These are phyloP conservation scores for Dipodascus albidus DNA, from an alignment of 805 yeast species.

Conservation along the genomic window DNA sequence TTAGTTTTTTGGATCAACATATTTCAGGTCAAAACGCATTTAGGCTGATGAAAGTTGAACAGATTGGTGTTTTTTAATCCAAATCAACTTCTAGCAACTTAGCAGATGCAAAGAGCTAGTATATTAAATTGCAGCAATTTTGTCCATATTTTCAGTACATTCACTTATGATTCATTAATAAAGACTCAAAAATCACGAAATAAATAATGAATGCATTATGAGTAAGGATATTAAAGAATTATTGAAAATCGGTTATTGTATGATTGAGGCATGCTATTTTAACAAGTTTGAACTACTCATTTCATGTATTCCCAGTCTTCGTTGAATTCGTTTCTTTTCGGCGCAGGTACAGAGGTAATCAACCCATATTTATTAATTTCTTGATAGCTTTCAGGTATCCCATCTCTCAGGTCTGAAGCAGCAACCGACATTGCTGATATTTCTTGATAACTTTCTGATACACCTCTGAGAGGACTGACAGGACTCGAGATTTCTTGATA, in stretches of 20 bases:
- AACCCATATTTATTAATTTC: neutral
- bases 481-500: neutral
- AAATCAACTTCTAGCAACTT: no score
- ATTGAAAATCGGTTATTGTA: neutral
- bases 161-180: no score
- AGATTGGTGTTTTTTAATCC: no score
- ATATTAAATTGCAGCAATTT: no score
- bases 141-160: no score
- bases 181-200: neutral
- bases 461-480: neutral
- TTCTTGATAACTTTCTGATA: neutral
- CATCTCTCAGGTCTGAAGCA: neutral
- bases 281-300: no score
- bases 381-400: conserved; percentile 2
- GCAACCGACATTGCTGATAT: neutral
- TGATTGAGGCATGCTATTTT: no score
- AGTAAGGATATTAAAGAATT: neutral
- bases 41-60: no score
- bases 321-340: neutral
- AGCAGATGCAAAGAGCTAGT: no score
- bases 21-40: no score
- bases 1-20: no score
- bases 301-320: conserved; percentile 1
- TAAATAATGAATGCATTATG: neutral
- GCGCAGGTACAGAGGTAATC: neutral